phyloP scores from a whole-genome alignment of 129 eudicot genomes.

The Arctium lappa region DNA sequence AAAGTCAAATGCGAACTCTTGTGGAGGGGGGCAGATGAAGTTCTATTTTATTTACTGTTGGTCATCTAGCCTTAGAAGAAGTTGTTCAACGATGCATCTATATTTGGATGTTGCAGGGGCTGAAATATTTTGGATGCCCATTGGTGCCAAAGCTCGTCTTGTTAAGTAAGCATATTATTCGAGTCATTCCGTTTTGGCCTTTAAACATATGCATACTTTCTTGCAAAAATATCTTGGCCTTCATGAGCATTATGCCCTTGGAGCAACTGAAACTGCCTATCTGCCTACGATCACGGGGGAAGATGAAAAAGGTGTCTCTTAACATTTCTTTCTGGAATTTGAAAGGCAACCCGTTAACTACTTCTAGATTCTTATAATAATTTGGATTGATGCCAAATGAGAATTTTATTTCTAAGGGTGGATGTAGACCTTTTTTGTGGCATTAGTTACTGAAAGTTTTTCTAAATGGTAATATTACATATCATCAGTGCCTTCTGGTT shows the following conservation, averaged over 20 bases:
- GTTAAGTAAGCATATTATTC: constrained; percentile 58
- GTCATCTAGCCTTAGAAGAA: constrained; percentile 21
- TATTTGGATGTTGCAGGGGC: constrained; percentile 78
- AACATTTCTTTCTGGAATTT: background rate
- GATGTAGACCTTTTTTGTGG: background rate
- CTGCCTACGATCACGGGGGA: background rate
- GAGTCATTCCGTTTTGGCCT: constrained; percentile 44
- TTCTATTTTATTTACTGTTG: constrained; percentile 9
- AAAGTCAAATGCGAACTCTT: background rate
- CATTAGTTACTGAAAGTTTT: too few relatives aligned
- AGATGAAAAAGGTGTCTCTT: background rate
- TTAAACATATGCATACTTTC: constrained; percentile 12
- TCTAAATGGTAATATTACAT: background rate
- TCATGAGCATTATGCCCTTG: background rate
- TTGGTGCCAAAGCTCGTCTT: constrained; percentile 57
- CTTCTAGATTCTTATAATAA: background rate
- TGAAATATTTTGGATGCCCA: constrained; percentile 42
- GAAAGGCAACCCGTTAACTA: background rate
- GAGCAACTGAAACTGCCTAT: background rate
- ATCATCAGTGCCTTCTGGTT: background rate
- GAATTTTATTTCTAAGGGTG: constrained; percentile 1
- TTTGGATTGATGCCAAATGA: background rate
- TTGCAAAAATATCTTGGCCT: background rate
- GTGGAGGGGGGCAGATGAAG: background rate
- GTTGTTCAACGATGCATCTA: constrained; percentile 55